Conservation (phyloP, 1,284 basidiomycete genomes). For the Peniophora sp. region DNA sequence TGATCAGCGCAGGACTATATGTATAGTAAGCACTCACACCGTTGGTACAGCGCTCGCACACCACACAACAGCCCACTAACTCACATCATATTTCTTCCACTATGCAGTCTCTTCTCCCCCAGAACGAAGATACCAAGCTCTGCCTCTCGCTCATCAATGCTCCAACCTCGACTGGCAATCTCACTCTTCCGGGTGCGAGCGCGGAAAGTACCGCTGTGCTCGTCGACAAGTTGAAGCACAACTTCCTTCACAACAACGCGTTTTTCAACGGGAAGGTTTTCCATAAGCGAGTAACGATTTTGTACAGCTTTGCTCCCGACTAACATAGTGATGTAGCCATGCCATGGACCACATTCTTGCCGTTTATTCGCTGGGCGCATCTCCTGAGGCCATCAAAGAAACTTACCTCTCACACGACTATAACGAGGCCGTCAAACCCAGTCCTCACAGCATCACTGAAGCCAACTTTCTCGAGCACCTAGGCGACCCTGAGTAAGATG, state of each 20-base stretch:
- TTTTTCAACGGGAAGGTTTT: conserved; percentile 55
- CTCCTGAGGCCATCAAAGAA: neutral
- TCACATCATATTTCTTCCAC: no score
- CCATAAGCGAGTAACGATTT: conserved; percentile 36
- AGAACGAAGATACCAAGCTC: neutral
- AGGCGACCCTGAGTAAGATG: conserved; percentile 1
- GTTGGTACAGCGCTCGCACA: no score
- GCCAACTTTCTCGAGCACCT: neutral
- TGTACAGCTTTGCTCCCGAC: neutral
- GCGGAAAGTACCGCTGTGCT: conserved; percentile 37
- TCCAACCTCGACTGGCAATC: neutral
- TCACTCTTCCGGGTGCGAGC: conserved; percentile 41
- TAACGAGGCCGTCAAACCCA: neutral
- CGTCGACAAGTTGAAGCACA: conserved; percentile 40
- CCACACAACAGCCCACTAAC: no score
- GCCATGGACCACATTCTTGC: neutral
- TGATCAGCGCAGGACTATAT: no score
- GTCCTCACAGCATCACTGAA: neutral
- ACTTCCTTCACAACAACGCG: conserved; percentile 49
- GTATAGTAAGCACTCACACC: no score
- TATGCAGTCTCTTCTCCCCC: no score
- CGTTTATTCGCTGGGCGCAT: neutral
- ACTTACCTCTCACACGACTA: neutral
- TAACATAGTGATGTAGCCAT: neutral
- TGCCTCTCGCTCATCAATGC: neutral